Base-by-base conservation (phyloP, 768 basidiomycete species). In the Trametes coccinea region DNA sequence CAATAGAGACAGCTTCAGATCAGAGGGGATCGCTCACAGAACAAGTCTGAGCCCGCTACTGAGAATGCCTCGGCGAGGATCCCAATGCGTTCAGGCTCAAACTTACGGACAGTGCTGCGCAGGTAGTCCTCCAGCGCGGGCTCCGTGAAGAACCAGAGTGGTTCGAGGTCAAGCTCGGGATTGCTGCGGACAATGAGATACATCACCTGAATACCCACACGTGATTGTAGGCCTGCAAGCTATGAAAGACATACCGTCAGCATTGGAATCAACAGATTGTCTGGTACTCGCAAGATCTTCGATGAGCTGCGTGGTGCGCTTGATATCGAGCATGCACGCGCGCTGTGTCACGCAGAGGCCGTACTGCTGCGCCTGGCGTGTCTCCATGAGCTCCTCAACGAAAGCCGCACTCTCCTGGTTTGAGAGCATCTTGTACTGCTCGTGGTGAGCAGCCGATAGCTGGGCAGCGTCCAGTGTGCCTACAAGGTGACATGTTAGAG, bases 21-120 rank as follows among this genome's bases (percentile, higher is more conserved):
- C 11, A 11, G 31, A 27, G 8, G 29, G 17, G 14, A 31, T 3
- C 1, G 17, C 55, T 5, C 17, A 56, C 55, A n/a, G 16, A 48
- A 17, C 17, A 34, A 48, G 30, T 58, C 56, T n/a, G 46, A 49
- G 13, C 56, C 56, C 14, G 56, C 46, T 34, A 58, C 33, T 9
- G 56, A 30, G 22, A 58, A 58, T 3, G 56, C 56, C 47, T 58
- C 56, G n/a, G 37, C 33, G 6, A 56, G 55, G 22, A 27, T 17
- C 8, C 55, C 45, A n/a, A 56, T 56, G n/a, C 31, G 4, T 22
- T 34, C 55, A 11, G 45, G 44, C 5, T 47, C 46, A 9, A 46
- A 46, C 45, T 46, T 46, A 8, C 45, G 45, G 9, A 30, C 27
- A 5, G 45, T 22, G 11, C 17, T n/a, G 22, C 34, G 3, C 4